phyloP scores from a whole-genome alignment of 2,329 filamentous ascomycete species.

The Neofusicoccum laricinum region DNA sequence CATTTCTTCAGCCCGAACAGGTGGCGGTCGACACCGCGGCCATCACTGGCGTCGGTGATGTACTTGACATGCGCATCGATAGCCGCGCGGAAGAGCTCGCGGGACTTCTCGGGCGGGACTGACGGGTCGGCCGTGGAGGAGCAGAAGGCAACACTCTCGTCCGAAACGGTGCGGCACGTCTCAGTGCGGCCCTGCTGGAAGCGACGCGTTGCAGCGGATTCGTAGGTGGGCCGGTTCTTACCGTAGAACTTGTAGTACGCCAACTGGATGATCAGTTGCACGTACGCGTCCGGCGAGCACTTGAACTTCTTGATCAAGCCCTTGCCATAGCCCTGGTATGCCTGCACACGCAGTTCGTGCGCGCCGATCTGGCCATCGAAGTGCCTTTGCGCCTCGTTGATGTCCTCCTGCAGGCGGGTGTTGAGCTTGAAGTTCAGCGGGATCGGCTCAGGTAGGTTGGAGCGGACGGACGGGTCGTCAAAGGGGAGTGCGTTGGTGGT shows the following conservation, averaged over 20 bases:
- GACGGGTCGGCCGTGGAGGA: constrained; percentile 73
- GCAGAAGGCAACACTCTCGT: constrained; percentile 90
- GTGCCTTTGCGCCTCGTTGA: constrained; percentile 73
- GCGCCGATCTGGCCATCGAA: constrained; percentile 78
- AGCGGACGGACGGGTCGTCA: constrained; percentile 72
- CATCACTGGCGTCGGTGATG: constrained; percentile 83
- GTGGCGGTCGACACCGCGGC: constrained; percentile 91
- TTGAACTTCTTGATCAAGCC: constrained; percentile 99
- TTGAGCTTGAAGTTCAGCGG: constrained; percentile 76
- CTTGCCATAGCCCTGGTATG: constrained; percentile 97
- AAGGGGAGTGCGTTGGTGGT: constrained; percentile 94
- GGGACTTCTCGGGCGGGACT: constrained; percentile 61
- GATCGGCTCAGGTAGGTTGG: constrained; percentile 77
- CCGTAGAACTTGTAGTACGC: constrained; percentile 99
- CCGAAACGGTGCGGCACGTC: constrained; percentile 87
- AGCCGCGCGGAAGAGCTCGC: constrained; percentile 77
- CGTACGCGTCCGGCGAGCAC: constrained; percentile 94
- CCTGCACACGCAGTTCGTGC: constrained; percentile 90
- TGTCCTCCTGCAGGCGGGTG: constrained; percentile 69
- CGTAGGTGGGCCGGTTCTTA: constrained; percentile 95
- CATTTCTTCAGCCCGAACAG: constrained; percentile 96
- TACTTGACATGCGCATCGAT: constrained; percentile 83
- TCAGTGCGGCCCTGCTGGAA: constrained; percentile 97
- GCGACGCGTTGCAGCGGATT: constrained; percentile 88
- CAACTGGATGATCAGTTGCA: constrained; percentile 97